Percentiles rank a stretch among this genome's conserved stretches.
Conservation (phyloP, 2,329 filamentous ascomycete species). For the Colletotrichum lindemuthianum region DNA sequence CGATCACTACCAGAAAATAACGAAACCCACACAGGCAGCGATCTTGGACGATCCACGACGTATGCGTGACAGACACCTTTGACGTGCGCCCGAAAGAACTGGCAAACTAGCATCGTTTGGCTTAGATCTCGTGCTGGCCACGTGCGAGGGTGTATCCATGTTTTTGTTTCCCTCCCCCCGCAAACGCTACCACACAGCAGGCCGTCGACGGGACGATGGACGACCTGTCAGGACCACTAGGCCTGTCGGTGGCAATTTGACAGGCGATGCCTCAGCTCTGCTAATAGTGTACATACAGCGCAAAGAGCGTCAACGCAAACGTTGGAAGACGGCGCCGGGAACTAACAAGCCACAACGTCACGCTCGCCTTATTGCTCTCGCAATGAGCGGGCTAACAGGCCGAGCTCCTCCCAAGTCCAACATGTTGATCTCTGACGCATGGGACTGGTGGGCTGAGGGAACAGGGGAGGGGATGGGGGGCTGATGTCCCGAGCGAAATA, state of each 20-base stretch:
- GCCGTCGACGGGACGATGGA: neutral
- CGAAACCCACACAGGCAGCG: neutral
- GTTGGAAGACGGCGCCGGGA: too few relatives aligned
- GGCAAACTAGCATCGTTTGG: neutral
- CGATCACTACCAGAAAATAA: slow-evolving; percentile 14
- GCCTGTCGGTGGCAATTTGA: slow-evolving; percentile 15
- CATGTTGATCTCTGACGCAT: too few relatives aligned
- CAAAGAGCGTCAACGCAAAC: neutral
- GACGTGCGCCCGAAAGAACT: neutral
- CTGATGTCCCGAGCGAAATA: too few relatives aligned
- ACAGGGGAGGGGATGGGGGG: too few relatives aligned
- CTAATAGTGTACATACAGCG: neutral
- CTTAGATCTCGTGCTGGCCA: slow-evolving; percentile 16
- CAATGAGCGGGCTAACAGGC: too few relatives aligned
- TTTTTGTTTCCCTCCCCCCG: neutral
- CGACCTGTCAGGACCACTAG: neutral
- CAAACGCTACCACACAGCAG: neutral
- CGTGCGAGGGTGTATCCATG: slow-evolving; percentile 1
- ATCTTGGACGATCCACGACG: neutral
- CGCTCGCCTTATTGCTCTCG: too few relatives aligned
- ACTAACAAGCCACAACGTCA: too few relatives aligned
- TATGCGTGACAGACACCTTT: neutral
- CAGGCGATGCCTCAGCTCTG: slow-evolving; percentile 1
- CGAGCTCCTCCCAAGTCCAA: too few relatives aligned
- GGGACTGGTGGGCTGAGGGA: too few relatives aligned